Conservation (phyloP, 306 rosid genomes). For the Ormosia emarginata region DNA sequence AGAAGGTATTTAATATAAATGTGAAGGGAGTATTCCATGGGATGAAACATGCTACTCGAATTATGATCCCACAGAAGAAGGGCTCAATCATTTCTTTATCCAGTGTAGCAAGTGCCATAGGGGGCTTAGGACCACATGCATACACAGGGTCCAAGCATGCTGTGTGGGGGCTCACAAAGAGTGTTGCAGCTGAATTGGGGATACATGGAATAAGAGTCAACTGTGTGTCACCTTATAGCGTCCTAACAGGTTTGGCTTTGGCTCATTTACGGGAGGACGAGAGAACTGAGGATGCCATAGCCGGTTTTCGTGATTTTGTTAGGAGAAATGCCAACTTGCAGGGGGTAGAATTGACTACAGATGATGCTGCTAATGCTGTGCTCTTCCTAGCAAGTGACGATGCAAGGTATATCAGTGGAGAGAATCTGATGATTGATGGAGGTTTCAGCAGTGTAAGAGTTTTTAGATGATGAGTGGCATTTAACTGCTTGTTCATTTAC, state of each 20-base stretch:
- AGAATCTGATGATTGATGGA: slow-evolving; percentile 75
- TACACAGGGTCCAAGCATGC: slow-evolving; percentile 87
- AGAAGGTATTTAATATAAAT: slow-evolving; percentile 66
- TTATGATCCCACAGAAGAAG: slow-evolving; percentile 61
- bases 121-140: slow-evolving; percentile 63
- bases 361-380: slow-evolving; percentile 78
- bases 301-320: slow-evolving; percentile 36
- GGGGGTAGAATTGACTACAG: slow-evolving; percentile 55
- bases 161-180: slow-evolving; percentile 71
- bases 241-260: slow-evolving; percentile 54
- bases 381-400: slow-evolving; percentile 88
- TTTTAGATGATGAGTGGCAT: slow-evolving; percentile 46
- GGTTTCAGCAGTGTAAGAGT: slow-evolving; percentile 53
- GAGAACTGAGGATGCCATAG: slow-evolving; percentile 55
- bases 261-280: slow-evolving; percentile 67
- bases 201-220: slow-evolving; percentile 55
- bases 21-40: slow-evolving; percentile 84
- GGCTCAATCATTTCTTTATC: slow-evolving; percentile 75
- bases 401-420: slow-evolving; percentile 65
- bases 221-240: slow-evolving; percentile 63
- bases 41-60: slow-evolving; percentile 73
- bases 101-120: slow-evolving; percentile 51
- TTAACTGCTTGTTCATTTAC: neutral
- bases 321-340: slow-evolving; percentile 60
- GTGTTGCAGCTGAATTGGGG: slow-evolving; percentile 83